Evolutionary conservation across 306 rosid genomes (phyloP).

Genomic region (Erythrophleum fordii): DNA sequence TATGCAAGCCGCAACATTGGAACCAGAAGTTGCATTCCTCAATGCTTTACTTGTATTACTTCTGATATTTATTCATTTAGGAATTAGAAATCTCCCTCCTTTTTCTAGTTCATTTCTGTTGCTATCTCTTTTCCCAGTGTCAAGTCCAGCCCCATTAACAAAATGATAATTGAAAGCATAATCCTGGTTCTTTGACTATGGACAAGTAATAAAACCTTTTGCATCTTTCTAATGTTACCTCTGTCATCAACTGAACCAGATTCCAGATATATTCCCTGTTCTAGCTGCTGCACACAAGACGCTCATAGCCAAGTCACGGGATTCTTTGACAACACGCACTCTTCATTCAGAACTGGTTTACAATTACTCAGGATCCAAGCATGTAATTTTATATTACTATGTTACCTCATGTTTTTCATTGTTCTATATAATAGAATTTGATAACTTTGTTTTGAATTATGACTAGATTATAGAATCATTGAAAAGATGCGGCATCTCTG

Average conservation of each 20-base stretch:
- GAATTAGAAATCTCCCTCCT: neutral
- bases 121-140: neutral
- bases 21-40: constrained; percentile 87
- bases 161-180: constrained; percentile 5
- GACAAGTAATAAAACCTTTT: constrained; percentile 1
- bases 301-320: constrained; percentile 70
- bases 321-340: constrained; percentile 81
- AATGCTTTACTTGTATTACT: constrained; percentile 76
- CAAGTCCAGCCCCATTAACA: constrained; percentile 27
- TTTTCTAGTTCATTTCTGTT: neutral
- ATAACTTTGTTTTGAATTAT: constrained; percentile 43
- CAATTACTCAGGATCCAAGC: constrained; percentile 92
- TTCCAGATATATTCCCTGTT: constrained; percentile 83
- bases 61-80: constrained; percentile 16
- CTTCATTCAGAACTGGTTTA: constrained; percentile 95
- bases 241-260: constrained; percentile 53
- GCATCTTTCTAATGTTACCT: constrained; percentile 39
- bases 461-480: constrained; percentile 86
- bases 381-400: constrained; percentile 53
- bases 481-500: constrained; percentile 86
- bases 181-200: constrained; percentile 25
- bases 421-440: constrained; percentile 16
- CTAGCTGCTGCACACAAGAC: constrained; percentile 87
- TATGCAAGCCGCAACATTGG: constrained; percentile 84
- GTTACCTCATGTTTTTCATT: constrained; percentile 8